A percentile compares a stretch with the other conserved stretches of the same genome.
These are phyloP conservation scores for Spongospora subterranea DNA, from an alignment of 208 protist genomes.

Conservation along the genomic window DNA sequence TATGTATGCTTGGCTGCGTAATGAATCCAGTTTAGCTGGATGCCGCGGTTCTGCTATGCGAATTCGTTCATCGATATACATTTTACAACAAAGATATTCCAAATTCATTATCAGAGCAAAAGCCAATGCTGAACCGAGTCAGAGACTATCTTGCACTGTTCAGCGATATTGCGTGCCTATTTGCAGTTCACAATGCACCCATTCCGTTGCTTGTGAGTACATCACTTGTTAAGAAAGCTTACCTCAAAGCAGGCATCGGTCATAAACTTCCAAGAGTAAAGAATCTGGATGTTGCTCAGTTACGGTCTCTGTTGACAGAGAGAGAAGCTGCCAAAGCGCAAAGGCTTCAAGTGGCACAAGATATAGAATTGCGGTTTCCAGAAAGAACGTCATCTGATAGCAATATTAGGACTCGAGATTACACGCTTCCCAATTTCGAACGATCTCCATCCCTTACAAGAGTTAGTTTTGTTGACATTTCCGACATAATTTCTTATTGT, in stretches of 20 bases:
- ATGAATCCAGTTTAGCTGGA: neutral
- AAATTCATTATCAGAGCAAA: neutral
- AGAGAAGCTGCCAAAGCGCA: neutral
- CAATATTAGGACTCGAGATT: neutral
- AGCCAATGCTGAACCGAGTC: neutral
- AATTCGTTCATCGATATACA: neutral
- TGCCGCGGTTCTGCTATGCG: constrained; percentile 12
- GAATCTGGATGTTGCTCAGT: too few species aligned
- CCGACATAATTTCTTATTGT: too few species aligned
- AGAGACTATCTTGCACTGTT: neutral
- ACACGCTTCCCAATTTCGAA: neutral
- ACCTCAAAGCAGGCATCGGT: neutral
- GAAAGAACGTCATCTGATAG: neutral
- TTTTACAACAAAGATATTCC: neutral
- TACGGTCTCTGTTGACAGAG: neutral
- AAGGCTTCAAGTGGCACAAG: neutral
- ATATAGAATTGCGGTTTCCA: neutral
- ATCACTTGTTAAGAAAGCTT: neutral
- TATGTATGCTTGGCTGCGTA: neutral
- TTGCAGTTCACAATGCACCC: neutral
- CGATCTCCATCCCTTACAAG: neutral
- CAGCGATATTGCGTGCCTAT: constrained; percentile 49
- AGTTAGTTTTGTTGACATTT: too few species aligned
- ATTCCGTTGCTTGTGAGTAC: neutral
- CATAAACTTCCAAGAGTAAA: neutral